Evolutionary conservation across 345 rosid species (phyloP).

Genomic region (Populus euphratica): DNA sequence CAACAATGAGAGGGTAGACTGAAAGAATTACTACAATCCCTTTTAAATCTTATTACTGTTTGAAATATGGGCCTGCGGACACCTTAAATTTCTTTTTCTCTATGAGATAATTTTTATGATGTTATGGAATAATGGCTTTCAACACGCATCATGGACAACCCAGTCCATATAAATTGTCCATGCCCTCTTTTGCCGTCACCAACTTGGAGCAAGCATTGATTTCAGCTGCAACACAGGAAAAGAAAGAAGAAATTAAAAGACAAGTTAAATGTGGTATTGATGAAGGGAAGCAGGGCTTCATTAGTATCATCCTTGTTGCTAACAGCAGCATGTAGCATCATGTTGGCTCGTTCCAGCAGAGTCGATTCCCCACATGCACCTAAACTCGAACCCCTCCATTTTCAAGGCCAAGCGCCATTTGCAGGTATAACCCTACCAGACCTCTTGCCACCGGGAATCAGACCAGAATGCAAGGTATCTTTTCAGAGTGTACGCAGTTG

Average conservation of each 20-base stretch:
- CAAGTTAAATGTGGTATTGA: not conserved
- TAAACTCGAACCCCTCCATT: not conserved
- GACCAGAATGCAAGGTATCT: not conserved
- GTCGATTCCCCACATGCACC: not conserved
- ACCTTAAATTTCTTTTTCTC: no score
- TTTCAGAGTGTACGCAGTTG: not conserved
- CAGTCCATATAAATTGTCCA: not conserved
- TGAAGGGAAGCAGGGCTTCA: not conserved
- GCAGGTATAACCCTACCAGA: not conserved
- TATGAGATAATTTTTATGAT: no score
- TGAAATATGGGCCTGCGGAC: no score
- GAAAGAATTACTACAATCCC: no score
- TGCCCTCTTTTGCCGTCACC: not conserved
- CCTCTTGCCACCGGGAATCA: not conserved
- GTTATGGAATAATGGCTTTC: no score
- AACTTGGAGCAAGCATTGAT: not conserved
- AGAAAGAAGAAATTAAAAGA: not conserved
- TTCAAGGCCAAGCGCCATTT: not conserved
- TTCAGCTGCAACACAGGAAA: not conserved
- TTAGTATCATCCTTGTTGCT: not conserved
- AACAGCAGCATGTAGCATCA: not conserved
- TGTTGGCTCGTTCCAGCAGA: not conserved
- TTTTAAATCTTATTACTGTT: no score
- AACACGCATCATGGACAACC: no score
- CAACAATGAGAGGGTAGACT: no score